Conservation (phyloP, 257 asterid genomes). For the Solanum peruvianum region DNA sequence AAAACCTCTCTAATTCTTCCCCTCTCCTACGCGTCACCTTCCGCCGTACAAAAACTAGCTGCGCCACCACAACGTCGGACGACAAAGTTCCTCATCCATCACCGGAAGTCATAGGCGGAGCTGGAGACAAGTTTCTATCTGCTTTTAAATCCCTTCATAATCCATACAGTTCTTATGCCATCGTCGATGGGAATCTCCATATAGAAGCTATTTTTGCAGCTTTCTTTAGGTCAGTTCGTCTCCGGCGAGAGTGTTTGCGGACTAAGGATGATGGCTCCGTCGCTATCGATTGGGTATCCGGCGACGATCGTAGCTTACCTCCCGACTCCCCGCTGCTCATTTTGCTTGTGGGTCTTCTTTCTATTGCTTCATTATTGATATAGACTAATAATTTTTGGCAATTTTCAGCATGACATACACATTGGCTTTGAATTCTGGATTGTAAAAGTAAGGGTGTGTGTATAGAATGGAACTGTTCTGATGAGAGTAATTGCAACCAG, state of each 20-base stretch:
- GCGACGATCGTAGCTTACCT: slow-evolving; percentile 46
- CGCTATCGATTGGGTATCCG: slow-evolving; percentile 76
- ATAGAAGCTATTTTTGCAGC: slow-evolving; percentile 85
- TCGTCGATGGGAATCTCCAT: slow-evolving; percentile 58
- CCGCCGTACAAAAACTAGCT: background rate
- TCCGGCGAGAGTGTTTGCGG: slow-evolving; percentile 84
- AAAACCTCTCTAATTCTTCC: slow-evolving; percentile 6
- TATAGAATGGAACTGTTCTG: background rate
- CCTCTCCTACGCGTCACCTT: slow-evolving; percentile 8
- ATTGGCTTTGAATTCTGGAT: background rate
- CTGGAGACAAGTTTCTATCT: slow-evolving; percentile 44
- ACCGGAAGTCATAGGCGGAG: slow-evolving; percentile 75
- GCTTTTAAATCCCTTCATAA: slow-evolving; percentile 45
- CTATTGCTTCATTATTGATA: background rate
- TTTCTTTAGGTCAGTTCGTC: slow-evolving; percentile 48
- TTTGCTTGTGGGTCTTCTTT: slow-evolving; percentile 49
- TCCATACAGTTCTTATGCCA: slow-evolving; percentile 54
- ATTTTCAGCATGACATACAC: background rate
- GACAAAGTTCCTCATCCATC: slow-evolving; percentile 42
- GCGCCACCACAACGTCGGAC: slow-evolving; percentile 13
- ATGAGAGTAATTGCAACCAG: slow-evolving; percentile 65
- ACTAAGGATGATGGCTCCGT: slow-evolving; percentile 69
- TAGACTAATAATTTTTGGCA: background rate
- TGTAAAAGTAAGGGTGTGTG: background rate
- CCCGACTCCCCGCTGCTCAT: slow-evolving; percentile 64